phyloP scores from a whole-genome alignment of 2,329 filamentous ascomycete genomes.

The Pseudopithomyces chartarum region DNA sequence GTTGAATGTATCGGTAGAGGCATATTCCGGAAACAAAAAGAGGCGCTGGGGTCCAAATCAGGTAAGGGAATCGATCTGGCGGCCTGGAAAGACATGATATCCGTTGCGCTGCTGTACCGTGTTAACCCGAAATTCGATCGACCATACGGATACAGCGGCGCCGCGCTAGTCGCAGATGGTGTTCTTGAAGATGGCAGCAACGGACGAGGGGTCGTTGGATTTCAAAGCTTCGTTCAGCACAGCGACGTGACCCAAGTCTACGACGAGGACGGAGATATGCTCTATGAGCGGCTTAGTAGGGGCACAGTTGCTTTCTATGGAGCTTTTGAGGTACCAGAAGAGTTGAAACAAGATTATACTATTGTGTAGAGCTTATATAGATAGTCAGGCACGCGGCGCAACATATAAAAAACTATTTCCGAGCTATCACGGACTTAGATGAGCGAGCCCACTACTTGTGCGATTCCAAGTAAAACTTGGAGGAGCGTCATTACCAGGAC shows the following conservation, averaged over 20 bases:
- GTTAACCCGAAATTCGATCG: constrained; percentile 26
- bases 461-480: constrained; percentile 23
- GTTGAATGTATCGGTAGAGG: constrained; percentile 24
- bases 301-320: constrained; percentile 29
- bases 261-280: constrained; percentile 19
- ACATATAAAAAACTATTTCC: too few species aligned
- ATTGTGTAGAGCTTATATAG: constrained; percentile 17
- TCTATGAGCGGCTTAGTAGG: constrained; percentile 19
- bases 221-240: constrained; percentile 28
- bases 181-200: constrained; percentile 19
- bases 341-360: constrained; percentile 17
- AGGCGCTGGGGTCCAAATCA: too few species aligned
- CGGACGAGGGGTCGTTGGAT: constrained; percentile 22
- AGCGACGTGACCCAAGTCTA: constrained; percentile 22
- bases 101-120: constrained; percentile 23
- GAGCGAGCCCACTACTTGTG: constrained; percentile 27
- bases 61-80: too few species aligned
- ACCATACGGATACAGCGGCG: constrained; percentile 26
- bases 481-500: constrained; percentile 22
- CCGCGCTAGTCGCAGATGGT: constrained; percentile 24
- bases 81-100: constrained; percentile 23
- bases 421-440: too few species aligned
- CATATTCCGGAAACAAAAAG: constrained; percentile 22
- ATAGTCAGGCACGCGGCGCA: too few species aligned
- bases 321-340: constrained; percentile 25